Evolutionary conservation across 176 grass and related monocot genomes (phyloP).

Genomic region (Zea luxurians): DNA sequence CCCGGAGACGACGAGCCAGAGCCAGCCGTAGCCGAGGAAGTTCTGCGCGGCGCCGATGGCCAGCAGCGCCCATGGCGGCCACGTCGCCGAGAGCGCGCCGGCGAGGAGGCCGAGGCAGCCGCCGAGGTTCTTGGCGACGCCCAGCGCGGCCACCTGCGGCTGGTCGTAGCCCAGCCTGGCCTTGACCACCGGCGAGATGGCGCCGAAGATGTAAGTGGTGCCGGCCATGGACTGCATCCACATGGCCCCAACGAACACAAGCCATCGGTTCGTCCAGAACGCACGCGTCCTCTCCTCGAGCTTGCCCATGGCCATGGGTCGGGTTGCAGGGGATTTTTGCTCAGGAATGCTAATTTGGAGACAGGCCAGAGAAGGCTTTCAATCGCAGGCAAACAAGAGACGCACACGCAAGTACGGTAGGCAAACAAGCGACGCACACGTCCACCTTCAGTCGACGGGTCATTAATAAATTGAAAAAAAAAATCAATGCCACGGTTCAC

Average conservation of each 20-base stretch:
- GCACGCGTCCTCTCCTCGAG: slow-evolving; percentile 18
- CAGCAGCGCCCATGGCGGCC: slow-evolving; percentile 61
- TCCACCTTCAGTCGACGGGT: neutral
- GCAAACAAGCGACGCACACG: neutral
- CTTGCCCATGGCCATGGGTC: slow-evolving; percentile 34
- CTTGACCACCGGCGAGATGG: slow-evolving; percentile 74
- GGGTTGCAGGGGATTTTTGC: neutral
- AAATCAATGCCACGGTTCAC: neutral
- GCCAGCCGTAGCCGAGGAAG: slow-evolving; percentile 70
- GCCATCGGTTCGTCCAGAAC: slow-evolving; percentile 71
- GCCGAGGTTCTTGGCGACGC: slow-evolving; percentile 71
- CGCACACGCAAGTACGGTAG: too few species aligned
- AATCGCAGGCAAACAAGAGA: too few species aligned
- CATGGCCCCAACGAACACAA: slow-evolving; percentile 75
- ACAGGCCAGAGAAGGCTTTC: neutral
- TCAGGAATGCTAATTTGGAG: neutral
- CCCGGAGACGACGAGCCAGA: slow-evolving; percentile 70
- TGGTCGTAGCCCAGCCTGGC: slow-evolving; percentile 60
- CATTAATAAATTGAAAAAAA: neutral
- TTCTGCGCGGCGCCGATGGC: slow-evolving; percentile 57
- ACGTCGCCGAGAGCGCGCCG: slow-evolving; percentile 54
- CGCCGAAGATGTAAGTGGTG: slow-evolving; percentile 39
- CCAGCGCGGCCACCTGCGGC: slow-evolving; percentile 62
- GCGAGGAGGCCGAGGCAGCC: slow-evolving; percentile 76
- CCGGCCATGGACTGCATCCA: slow-evolving; percentile 83